A percentile compares a stretch with the other conserved stretches of the same genome.
phyloP scores from a whole-genome alignment of 306 rosid genomes.

The Arachis stenosperma region DNA sequence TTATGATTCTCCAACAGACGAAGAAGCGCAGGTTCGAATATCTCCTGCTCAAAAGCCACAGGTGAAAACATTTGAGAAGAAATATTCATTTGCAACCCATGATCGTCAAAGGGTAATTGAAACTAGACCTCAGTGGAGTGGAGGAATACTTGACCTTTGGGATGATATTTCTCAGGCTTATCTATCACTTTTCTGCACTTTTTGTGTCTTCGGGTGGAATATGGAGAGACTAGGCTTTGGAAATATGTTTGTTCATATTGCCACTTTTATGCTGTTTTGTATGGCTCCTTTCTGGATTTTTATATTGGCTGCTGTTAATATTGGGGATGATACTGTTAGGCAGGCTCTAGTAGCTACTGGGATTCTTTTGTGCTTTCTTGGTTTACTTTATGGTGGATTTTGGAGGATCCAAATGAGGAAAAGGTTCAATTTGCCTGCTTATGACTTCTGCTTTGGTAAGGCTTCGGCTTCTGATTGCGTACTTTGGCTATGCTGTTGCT shows the following conservation, averaged over 20 bases:
- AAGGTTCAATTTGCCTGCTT: slow-evolving; percentile 83
- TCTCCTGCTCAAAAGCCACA: slow-evolving; percentile 39
- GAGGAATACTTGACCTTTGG: slow-evolving; percentile 91
- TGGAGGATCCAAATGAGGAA: slow-evolving; percentile 99
- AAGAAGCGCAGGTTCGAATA: slow-evolving; percentile 61
- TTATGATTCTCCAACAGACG: slow-evolving; percentile 71
- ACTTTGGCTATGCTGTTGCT: slow-evolving; percentile 89
- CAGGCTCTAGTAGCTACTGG: slow-evolving; percentile 66
- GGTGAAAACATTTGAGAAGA: slow-evolving; percentile 61
- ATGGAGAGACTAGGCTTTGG: slow-evolving; percentile 99
- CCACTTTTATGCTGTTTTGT: slow-evolving; percentile 86
- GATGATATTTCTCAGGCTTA: slow-evolving; percentile 78
- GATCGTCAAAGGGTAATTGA: slow-evolving; percentile 50
- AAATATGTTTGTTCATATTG: slow-evolving; percentile 90
- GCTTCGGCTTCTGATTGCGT: slow-evolving; percentile 73
- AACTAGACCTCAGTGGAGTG: slow-evolving; percentile 70
- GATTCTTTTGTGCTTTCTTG: slow-evolving; percentile 73
- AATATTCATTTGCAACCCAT: slow-evolving; percentile 68
- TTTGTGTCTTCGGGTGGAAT: slow-evolving; percentile 94
- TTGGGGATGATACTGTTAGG: slow-evolving; percentile 71
- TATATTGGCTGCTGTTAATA: slow-evolving; percentile 86
- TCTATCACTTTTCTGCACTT: slow-evolving; percentile 83
- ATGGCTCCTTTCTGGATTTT: slow-evolving; percentile 97
- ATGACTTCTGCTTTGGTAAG: slow-evolving; percentile 73
- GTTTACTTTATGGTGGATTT: slow-evolving; percentile 94